A percentile compares a stretch with the other conserved stretches of the same genome.
These are phyloP conservation scores for Trypanosomatidae sp. DNA, from an alignment of 208 protist species.

Conservation along the genomic window DNA sequence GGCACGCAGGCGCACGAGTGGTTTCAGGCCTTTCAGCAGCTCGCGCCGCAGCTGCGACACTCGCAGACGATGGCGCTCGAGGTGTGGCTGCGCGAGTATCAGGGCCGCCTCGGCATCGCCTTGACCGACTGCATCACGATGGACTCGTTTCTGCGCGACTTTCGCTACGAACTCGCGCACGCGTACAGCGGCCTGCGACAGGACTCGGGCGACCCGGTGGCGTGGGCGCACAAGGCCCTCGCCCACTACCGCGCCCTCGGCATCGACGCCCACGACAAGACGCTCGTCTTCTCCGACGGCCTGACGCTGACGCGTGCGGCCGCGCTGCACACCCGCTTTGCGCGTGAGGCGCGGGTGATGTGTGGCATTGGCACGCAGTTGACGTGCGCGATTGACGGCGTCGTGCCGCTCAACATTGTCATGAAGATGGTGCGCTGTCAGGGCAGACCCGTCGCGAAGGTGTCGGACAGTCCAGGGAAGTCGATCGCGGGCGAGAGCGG, in stretches of 20 bases:
- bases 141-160: conserved; percentile 77
- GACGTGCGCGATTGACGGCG: conserved; percentile 66
- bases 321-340: conserved; percentile 42
- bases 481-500: conserved; percentile 38
- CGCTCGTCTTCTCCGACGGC: conserved; percentile 81
- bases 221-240: conserved; percentile 69
- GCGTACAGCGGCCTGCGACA: conserved; percentile 65
- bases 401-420: conserved; percentile 74
- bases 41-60: conserved; percentile 36
- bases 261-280: conserved; percentile 62
- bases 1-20: conserved; percentile 86
- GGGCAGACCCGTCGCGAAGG: conserved; percentile 72
- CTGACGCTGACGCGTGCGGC: conserved; percentile 60
- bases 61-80: conserved; percentile 63
- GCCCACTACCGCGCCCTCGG: conserved; percentile 56
- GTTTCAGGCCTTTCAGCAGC: conserved; percentile 87
- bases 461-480: conserved; percentile 81
- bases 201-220: conserved; percentile 61
- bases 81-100: conserved; percentile 77
- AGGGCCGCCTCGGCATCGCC: conserved; percentile 58
- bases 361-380: conserved; percentile 80
- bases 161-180: conserved; percentile 33
- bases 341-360: conserved; percentile 41
- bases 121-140: conserved; percentile 87
- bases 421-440: conserved; percentile 86